Evolutionary conservation across 345 rosid genomes (phyloP), one percentile per base, ranked within the genome.

Genomic region (Sisymbrium altissimum): DNA sequence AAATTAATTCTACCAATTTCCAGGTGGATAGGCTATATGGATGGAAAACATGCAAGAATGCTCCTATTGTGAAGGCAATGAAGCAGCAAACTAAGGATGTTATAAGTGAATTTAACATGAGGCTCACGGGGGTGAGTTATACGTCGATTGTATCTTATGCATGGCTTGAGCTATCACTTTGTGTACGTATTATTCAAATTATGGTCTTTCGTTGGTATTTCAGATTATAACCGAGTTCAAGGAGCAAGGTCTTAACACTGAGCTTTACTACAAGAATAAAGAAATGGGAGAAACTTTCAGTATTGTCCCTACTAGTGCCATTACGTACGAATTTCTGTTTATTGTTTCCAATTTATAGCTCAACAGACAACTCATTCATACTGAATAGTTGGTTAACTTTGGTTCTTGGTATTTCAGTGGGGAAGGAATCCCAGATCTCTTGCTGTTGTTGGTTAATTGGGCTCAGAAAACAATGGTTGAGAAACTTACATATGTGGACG

Each of bases 11-110:
- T 72, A 21, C 30, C 60, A 73, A 46, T 53, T 76, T 83, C 40
- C 82, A 92, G 97, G 93, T 94, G 46, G 99, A 94, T 84, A 88
- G 93, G 77, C 87, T 91, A 13, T 89, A 92, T 87, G 97, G 86
- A 55, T 91, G 99, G 99, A 88, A 87, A 85, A 64, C 78, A 49
- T 79, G 85, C 64, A 85, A 82, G 66, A 94, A 94, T 85, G 81
- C 93, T 41, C 98, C 98, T 61, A 88, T 91, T 64, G 12, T 56
- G 64, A 82, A 82, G 72, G 80, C 99, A 72, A 40, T 92, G 81
- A 92, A 86, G 80, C 85, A 84, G 64, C 99, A 92, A 75, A 48
- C 81, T 54, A 79, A 72, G 74, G 92, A 89, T 66, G 97, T 92
- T 52, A 78, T 45, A 59, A 83, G 76, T 79, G 92, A 89, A 79